Evolutionary conservation across 2,329 filamentous ascomycete genomes (phyloP).

Genomic region (Sporothrix variecibatus): DNA sequence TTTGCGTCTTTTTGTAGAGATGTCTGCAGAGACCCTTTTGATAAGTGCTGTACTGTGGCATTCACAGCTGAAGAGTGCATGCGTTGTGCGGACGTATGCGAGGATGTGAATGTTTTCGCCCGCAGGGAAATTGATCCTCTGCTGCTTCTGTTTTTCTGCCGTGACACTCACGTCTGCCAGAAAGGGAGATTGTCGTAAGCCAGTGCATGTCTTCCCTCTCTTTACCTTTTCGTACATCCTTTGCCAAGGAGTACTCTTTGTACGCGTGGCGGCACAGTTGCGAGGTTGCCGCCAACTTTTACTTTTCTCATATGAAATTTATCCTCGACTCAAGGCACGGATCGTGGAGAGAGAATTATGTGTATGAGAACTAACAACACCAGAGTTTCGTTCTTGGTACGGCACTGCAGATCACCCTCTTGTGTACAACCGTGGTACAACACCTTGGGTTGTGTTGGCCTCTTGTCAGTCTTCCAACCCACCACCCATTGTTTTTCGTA

Average conservation of each 20-base stretch:
- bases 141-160: background rate
- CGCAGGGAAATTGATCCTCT: background rate
- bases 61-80: background rate
- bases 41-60: too few species aligned
- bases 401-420: background rate
- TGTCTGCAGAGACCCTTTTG: background rate
- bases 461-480: background rate
- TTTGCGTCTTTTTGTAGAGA: background rate
- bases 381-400: background rate
- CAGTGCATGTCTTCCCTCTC: too few species aligned
- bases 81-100: background rate
- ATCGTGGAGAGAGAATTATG: background rate
- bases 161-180: background rate
- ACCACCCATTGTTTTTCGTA: background rate
- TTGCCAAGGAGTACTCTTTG: background rate
- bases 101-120: background rate
- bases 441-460: background rate
- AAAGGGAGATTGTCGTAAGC: background rate
- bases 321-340: too few species aligned
- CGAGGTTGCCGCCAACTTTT: background rate
- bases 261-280: background rate
- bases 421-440: conserved; percentile 15
- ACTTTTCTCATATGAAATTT: background rate
- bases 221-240: background rate
- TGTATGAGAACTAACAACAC: background rate